phyloP scores from a whole-genome alignment of 2,329 filamentous ascomycete genomes.

The Basipetospora chlamydospora region DNA sequence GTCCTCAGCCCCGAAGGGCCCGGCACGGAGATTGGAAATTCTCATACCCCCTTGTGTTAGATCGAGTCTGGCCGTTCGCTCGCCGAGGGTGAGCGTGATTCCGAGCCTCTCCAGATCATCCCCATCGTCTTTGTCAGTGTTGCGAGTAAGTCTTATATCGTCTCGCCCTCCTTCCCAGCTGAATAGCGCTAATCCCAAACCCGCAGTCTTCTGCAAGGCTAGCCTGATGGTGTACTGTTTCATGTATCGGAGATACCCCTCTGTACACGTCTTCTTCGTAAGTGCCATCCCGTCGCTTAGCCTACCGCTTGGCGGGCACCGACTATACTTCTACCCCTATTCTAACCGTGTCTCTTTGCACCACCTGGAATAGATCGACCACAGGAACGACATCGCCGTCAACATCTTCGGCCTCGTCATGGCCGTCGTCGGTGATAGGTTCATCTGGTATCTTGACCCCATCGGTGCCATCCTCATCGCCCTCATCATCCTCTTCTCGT shows the following conservation, averaged over 20 bases:
- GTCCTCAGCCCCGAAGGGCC: too few relatives aligned
- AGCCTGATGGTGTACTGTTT: conserved; percentile 40
- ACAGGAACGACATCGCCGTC: conserved; percentile 41
- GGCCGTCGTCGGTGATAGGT: conserved; percentile 36
- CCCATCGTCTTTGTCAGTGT: conserved; percentile 39
- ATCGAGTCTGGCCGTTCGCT: conserved; percentile 42
- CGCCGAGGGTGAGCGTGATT: conserved; percentile 24
- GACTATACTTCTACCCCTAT: not conserved
- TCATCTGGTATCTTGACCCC: conserved; percentile 47
- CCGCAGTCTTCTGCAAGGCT: conserved; percentile 34
- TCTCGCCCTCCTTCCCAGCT: too few relatives aligned
- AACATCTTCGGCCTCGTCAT: conserved; percentile 40
- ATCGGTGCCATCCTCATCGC: conserved; percentile 46
- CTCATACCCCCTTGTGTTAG: conserved; percentile 14
- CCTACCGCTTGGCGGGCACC: too few relatives aligned
- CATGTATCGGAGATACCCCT: conserved; percentile 35
- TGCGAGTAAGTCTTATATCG: conserved; percentile 28
- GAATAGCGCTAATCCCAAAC: too few relatives aligned
- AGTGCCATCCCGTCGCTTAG: conserved; percentile 9
- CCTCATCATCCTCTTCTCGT: conserved; percentile 45
- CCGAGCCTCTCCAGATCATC: conserved; percentile 32
- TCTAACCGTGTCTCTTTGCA: not conserved
- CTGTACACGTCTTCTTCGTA: conserved; percentile 40
- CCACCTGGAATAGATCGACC: conserved; percentile 34
- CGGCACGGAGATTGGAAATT: too few relatives aligned